Base-by-base conservation (phyloP, 352 stramenopile species). In the Pythium insidiosum region DNA sequence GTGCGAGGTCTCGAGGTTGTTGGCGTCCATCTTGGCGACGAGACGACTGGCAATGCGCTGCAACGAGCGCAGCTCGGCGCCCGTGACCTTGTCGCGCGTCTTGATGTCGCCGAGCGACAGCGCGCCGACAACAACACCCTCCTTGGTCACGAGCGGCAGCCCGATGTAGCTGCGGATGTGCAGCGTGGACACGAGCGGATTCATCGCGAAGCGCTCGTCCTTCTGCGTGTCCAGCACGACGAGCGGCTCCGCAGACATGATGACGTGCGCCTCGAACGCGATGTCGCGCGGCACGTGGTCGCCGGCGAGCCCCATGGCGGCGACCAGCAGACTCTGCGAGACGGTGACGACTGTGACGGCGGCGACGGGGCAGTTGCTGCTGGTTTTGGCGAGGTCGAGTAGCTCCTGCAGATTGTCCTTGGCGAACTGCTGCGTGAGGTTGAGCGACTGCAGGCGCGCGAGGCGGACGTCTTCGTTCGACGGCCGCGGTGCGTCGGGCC, bases 151-250 rank as follows among this genome's bases (percentile, higher is more conserved):
- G 36, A 93, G 61, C 15, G 80, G 80, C 7, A 93, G 40, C 11
- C 67, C 73, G 29, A 90, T 64, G 60, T 88, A 89, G 52, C 90
- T 87, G 25, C 79, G 76, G 39, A 93, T 78, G 23, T 81, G 62
- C 43, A 87, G 64, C 12, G 73, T 67, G 16, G 69, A 61, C 20
- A 84, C 77, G 19, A 93, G 47, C 34, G 78, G 80, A 55, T 90
- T 93, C 50, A 74, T 79, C 20, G 66, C 69, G 43, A 88, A 88
- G 16, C 77, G 75, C 39, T 84, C 66, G 58, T 93, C 80, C n/a
- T 68, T 66, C 15, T 74, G 66, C 18, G 63, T 73, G 54, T 89
- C 77, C n/a, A 90, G 62, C 24, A 93, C 54, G 38, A 90, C 66
- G 0, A 86, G 69, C 13, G 77, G 77, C 19, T 82, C 63, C n/a